Base-by-base conservation (phyloP, 345 rosid genomes). In the Sapria himalayana region DNA sequence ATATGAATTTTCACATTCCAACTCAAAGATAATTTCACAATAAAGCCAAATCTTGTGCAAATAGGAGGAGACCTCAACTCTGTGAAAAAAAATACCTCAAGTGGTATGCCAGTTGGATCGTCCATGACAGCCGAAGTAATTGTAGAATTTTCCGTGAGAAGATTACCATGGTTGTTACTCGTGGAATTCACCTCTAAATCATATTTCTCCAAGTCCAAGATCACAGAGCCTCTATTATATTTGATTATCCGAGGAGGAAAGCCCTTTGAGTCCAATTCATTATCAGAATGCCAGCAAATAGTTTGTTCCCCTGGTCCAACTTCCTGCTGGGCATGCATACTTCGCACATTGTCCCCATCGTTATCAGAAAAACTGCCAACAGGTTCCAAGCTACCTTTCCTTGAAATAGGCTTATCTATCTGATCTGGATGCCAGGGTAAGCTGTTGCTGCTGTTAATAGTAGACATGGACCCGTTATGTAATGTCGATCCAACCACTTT, bases 91-190 rank as follows among this genome's bases (percentile, higher is more conserved):
- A 29, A 41, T 73, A 84, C 99, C 99, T 75, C 94, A 15, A 82
- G 89, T 37, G 95, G 93, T 84, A 91, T 70, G 58, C 84, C 81
- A 55, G 56, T 36, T 43, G 89, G 93, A 68, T 62, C 85, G 1
- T 71, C 71, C 57, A 67, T 56, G 46, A 19, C 49, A 45, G 37
- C 33, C 18, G 70, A 51, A 33, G 63, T 45, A 58, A 50, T 29
- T 2, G 32, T 47, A 45, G 51, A 45, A 47, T 53, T 60, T 23
- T 53, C 43, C n/a, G 45, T 49, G 29, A 55, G 59, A 45, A 48
- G 50, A 35, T 50, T 73, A 8, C 32, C 52, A n/a, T 23, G 61
- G 37, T 64, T 59, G 50, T 19, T 46, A 37, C 20, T 41, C 46
- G 59, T 72, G 48, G 65, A 35, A 49, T 66, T 68, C 42, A 45